These are phyloP conservation scores for Fistulina hepatica DNA, from an alignment of 1,284 basidiomycete genomes.

Conservation along the genomic window DNA sequence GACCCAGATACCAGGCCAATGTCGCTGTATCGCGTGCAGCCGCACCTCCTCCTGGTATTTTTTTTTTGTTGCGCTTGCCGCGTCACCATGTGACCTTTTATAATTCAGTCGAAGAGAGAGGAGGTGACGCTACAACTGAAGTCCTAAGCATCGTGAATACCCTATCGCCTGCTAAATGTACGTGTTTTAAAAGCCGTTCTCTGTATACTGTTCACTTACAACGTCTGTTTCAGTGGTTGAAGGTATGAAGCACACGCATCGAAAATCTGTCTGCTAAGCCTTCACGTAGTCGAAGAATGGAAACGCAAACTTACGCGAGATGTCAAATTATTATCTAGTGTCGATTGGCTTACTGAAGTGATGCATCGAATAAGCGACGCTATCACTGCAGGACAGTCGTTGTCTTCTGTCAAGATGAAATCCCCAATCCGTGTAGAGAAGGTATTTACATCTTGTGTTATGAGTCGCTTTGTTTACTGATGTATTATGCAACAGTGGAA, in stretches of 20 bases:
- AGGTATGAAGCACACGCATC: conserved; percentile 26
- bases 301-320: conserved; percentile 42
- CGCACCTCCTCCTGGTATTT: conserved; percentile 30
- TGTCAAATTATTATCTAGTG: conserved; percentile 37
- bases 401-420: conserved; percentile 53
- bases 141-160: conserved; percentile 51
- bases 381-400: conserved; percentile 38
- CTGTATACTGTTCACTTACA: conserved; percentile 17
- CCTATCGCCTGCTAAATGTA: conserved; percentile 57
- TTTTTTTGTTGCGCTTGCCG: conserved; percentile 15
- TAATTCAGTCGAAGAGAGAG: conserved; percentile 64
- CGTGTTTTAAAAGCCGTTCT: conserved; percentile 15
- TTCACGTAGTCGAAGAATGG: conserved; percentile 46
- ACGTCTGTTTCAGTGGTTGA: conserved; percentile 32
- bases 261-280: conserved; percentile 10
- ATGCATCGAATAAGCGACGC: conserved; percentile 58
- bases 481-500: conserved; percentile 45
- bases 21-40: conserved; percentile 41
- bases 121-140: conserved; percentile 66
- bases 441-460: conserved; percentile 26
- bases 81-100: too few relatives aligned
- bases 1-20: conserved; percentile 75
- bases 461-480: neutral
- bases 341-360: conserved; percentile 74
- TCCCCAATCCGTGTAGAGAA: conserved; percentile 45